These are phyloP conservation scores for Raddia guianensis DNA, from an alignment of 176 grass and related monocot genomes.

Conservation along the genomic window DNA sequence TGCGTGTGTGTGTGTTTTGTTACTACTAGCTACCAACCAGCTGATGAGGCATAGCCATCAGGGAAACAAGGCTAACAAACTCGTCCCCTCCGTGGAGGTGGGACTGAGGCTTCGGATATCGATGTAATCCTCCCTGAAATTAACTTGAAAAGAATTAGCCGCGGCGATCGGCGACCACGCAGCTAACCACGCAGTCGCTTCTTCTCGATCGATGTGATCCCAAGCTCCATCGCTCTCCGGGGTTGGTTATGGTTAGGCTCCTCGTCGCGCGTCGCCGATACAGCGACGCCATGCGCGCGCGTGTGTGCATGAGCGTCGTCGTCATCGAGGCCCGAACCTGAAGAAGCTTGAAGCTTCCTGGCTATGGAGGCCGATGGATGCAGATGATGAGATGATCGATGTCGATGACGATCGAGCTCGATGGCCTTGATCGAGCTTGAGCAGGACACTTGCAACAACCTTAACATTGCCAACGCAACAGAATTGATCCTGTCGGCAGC, in stretches of 20 bases:
- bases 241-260: constrained; percentile 42
- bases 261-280: not conserved
- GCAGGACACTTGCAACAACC: constrained; percentile 44
- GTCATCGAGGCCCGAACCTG: not conserved
- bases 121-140: not conserved
- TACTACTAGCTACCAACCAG: constrained; percentile 61
- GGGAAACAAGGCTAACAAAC: constrained; percentile 67
- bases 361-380: not conserved
- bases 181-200: constrained; percentile 33
- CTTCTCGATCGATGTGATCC: not conserved
- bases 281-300: not conserved
- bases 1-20: constrained; percentile 17
- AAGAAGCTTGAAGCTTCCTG: constrained; percentile 39
- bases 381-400: too few species aligned
- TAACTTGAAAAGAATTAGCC: constrained; percentile 14
- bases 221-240: constrained; percentile 36
- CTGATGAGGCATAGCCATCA: constrained; percentile 59
- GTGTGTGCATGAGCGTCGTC: not conserved
- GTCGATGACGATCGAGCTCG: not conserved
- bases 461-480: constrained; percentile 57
- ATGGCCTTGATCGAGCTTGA: constrained; percentile 25
- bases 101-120: constrained; percentile 43
- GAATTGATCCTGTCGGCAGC: constrained; percentile 21
- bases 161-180: not conserved
- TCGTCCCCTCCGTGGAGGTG: constrained; percentile 36